phyloP scores from a whole-genome alignment of 768 basidiomycete species.

The Suillus bovinus region DNA sequence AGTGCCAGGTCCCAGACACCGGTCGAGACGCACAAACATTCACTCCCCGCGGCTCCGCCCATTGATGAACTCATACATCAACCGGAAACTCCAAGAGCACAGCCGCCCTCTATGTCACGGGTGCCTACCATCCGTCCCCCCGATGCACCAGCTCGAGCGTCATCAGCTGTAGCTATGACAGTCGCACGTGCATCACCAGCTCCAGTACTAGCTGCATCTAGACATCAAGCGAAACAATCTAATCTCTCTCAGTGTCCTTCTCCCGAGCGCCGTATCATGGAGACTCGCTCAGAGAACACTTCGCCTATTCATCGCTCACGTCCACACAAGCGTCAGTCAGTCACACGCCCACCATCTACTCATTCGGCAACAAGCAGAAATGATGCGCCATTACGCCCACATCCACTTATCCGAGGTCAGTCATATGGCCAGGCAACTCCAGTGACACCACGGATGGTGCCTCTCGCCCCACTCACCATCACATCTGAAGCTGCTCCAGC shows the following conservation, averaged over 20 bases:
- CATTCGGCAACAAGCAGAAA: slow-evolving; percentile 50
- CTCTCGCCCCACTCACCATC: slow-evolving; percentile 62
- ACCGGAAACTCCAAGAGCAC: slow-evolving; percentile 33
- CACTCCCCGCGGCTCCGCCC: slow-evolving; percentile 13
- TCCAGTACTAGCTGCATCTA: slow-evolving; percentile 15
- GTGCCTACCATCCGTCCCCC: slow-evolving; percentile 34
- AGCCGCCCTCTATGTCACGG: slow-evolving; percentile 32
- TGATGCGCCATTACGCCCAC: slow-evolving; percentile 54
- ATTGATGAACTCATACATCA: slow-evolving; percentile 22
- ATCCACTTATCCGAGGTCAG: slow-evolving; percentile 76
- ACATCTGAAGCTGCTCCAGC: slow-evolving; percentile 50
- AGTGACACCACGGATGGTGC: slow-evolving; percentile 43
- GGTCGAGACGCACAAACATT: slow-evolving; percentile 25
- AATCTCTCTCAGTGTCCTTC: slow-evolving; percentile 19
- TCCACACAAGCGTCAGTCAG: slow-evolving; percentile 40
- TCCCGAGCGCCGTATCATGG: slow-evolving; percentile 22
- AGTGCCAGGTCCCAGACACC: slow-evolving; percentile 34
- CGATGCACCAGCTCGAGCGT: slow-evolving; percentile 22
- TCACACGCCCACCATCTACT: slow-evolving; percentile 62
- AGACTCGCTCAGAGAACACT: slow-evolving; percentile 40
- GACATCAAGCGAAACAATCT: slow-evolving; percentile 15
- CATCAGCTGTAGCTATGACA: slow-evolving; percentile 9
- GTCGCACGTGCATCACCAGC: slow-evolving; percentile 20
- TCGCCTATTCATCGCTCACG: slow-evolving; percentile 39
- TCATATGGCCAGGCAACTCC: slow-evolving; percentile 51